A percentile compares a stretch with the other conserved stretches of the same genome.
These are phyloP conservation scores for Gossypium mustelinum DNA, from an alignment of 345 rosid species.

Conservation along the genomic window DNA sequence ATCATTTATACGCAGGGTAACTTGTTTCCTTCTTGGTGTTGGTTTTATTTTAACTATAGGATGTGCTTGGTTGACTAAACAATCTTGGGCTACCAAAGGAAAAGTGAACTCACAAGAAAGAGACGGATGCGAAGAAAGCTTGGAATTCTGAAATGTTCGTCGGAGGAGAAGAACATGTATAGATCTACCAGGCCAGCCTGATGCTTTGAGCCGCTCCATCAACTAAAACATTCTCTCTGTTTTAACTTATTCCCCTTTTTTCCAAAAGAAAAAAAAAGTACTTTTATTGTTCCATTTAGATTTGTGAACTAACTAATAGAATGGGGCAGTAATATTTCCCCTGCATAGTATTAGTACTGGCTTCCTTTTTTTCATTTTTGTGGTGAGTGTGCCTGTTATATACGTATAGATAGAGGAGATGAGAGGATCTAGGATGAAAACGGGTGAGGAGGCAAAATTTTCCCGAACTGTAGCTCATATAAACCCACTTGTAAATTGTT, in stretches of 20 bases:
- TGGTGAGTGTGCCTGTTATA: conserved; percentile 29
- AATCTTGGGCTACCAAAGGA: conserved; percentile 19
- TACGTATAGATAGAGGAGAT: background rate
- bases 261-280: too few relatives aligned
- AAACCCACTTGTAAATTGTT: conserved; percentile 32
- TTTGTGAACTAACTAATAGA: conserved; percentile 22
- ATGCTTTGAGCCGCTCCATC: conserved; percentile 17
- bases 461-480: conserved; percentile 22
- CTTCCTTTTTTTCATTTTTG: conserved; percentile 28
- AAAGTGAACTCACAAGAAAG: background rate
- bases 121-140: background rate
- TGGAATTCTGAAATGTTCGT: background rate
- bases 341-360: conserved; percentile 22
- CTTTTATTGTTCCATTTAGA: background rate
- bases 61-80: conserved; percentile 16
- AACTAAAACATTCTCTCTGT: conserved; percentile 17
- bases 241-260: background rate
- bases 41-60: conserved; percentile 20
- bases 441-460: conserved; percentile 20
- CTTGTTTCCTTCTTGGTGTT: conserved; percentile 14
- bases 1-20: conserved; percentile 11
- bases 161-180: conserved; percentile 25
- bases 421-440: conserved; percentile 8
- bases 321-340: conserved; percentile 30
- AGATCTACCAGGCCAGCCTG: conserved; percentile 14